These are phyloP conservation scores for Oryza brachyantha DNA, from an alignment of 176 grass and related monocot genomes.

Conservation along the genomic window DNA sequence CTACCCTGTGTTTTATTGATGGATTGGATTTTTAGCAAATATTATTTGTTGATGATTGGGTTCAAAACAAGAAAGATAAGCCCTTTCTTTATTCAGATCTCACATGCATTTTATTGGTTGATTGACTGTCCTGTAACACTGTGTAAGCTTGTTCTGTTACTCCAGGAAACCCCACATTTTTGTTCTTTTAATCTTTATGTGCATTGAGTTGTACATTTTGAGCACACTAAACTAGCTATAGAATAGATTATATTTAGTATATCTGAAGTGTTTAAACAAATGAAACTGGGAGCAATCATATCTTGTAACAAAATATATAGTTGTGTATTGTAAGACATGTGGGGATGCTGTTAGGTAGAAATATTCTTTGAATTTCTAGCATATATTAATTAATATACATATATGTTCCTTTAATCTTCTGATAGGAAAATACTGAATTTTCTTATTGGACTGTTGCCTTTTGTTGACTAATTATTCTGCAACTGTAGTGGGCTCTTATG, in stretches of 20 bases:
- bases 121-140: not conserved
- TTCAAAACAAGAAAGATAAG: conserved; percentile 2
- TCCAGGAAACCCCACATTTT: not conserved
- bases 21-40: not conserved
- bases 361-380: too few species aligned
- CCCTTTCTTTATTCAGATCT: not conserved
- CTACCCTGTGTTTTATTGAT: not conserved
- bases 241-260: too few species aligned
- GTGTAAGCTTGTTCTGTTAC: not conserved
- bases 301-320: too few species aligned
- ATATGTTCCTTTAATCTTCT: not conserved
- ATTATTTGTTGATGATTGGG: not conserved
- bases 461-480: conserved; percentile 12
- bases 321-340: too few species aligned
- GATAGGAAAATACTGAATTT: not conserved
- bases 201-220: not conserved
- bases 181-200: not conserved
- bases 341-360: too few species aligned
- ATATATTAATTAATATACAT: too few species aligned
- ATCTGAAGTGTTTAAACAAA: too few species aligned
- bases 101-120: not conserved
- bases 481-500: conserved; percentile 92
- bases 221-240: too few species aligned
- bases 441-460: not conserved
- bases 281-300: too few species aligned